These are phyloP conservation scores for Nicotiana knightiana DNA, from an alignment of 257 asterid species.

Conservation along the genomic window DNA sequence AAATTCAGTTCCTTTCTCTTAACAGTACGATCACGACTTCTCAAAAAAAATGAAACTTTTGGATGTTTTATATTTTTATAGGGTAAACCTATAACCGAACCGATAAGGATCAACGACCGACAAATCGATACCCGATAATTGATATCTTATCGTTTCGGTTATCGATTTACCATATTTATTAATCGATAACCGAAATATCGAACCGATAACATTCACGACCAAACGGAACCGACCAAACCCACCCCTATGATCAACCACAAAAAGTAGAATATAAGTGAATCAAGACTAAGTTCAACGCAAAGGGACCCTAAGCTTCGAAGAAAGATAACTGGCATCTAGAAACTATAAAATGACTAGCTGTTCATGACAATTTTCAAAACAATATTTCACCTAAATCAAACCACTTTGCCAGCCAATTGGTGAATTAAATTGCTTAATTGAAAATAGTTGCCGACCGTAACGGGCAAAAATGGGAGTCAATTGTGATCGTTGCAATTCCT, in stretches of 20 bases:
- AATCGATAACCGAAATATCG: no score
- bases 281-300: background rate
- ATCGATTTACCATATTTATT: no score
- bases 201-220: no score
- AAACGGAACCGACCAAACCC: no score
- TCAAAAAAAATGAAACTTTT: no score
- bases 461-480: background rate
- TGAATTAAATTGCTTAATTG: background rate
- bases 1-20: no score
- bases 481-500: background rate
- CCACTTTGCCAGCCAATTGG: background rate
- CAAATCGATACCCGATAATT: no score
- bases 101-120: no score
- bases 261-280: background rate
- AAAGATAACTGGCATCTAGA: background rate
- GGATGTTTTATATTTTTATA: no score
- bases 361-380: background rate
- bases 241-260: background rate
- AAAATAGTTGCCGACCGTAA: background rate
- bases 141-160: no score
- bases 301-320: background rate
- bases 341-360: background rate
- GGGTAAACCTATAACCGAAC: no score
- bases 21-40: no score
- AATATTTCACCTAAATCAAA: background rate